Evolutionary conservation across 805 yeast genomes (phyloP).

Genomic region (Kazachstania africana): DNA sequence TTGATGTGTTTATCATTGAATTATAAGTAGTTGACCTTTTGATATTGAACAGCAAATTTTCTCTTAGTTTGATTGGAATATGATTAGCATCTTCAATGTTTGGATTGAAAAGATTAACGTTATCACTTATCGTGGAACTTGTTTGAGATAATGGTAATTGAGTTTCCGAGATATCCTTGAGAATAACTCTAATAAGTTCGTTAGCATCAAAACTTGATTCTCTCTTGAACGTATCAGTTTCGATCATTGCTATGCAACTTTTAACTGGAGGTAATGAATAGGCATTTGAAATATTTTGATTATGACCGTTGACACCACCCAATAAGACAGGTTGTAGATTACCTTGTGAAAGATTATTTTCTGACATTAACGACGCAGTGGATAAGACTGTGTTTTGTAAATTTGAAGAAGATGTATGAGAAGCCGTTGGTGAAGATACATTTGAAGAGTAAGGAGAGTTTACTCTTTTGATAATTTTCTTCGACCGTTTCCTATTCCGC

Average conservation of each 20-base stretch:
- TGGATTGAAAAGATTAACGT: not conserved
- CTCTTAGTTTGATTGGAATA: slow-evolving; percentile 19
- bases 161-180: slow-evolving; percentile 1
- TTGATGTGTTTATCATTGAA: slow-evolving; percentile 16
- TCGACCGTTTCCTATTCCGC: slow-evolving; percentile 68
- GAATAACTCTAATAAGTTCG: slow-evolving; percentile 1
- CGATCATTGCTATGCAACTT: too few species aligned
- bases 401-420: not conserved
- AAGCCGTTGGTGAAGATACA: not conserved
- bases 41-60: slow-evolving; percentile 35
- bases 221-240: too few species aligned
- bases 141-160: slow-evolving; percentile 1
- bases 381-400: not conserved
- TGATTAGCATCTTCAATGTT: not conserved
- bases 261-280: too few species aligned
- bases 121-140: not conserved
- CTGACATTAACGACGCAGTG: not conserved
- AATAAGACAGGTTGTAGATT: not conserved
- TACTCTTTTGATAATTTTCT: slow-evolving; percentile 21
- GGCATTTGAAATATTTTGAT: not conserved
- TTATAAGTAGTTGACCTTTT: slow-evolving; percentile 55
- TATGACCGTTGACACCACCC: not conserved
- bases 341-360: too few species aligned
- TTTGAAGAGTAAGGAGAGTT: not conserved
- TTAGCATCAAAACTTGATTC: not conserved